Base-by-base conservation (phyloP, 2,329 filamentous ascomycete species). In the Helicocarpus griseus region DNA sequence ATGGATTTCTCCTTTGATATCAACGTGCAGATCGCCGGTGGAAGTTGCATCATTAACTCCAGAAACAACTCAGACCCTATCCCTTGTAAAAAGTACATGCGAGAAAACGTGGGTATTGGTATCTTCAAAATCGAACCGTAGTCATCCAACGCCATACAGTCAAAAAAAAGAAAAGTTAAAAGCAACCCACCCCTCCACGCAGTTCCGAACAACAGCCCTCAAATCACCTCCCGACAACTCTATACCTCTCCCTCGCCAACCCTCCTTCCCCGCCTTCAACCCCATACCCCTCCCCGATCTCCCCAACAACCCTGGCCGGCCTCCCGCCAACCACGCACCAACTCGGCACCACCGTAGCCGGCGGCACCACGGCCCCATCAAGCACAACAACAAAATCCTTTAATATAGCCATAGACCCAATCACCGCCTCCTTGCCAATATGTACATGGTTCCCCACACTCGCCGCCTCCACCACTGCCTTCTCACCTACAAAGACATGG, bases 341-440 rank as follows among this genome's bases (percentile, higher is more conserved):
- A 64, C 89, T 90, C 1, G 91, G 89, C 51, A 97, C 86, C 22
- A 97, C 88, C 83, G 94, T 95, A 54, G 89, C 86, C 0, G 86
- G 77, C 2, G 93, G 87, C 5, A 98, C 80, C 3, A 96, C 84
- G 0, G 87, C 82, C 28, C 86, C 86, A 54, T 95, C 89, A 58
- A 97, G 71, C 38, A 98, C 82, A 66, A 86, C 85, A 45, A 94
- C 89, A 63, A 89, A 94, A 67, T 97, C 93, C 69, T 95, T 96
- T 64, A 97, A 81, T 54, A 96, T 91, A 47, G 85, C 86, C 68
- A 96, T 90, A 59, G 89, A 86, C 52, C 88, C 87, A 47, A 98
- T 77, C 1, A 86, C 84, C 56, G 83, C 87, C 48, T 83, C 81
- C 51, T 78, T 77, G 21, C 89, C 90, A 55, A 98, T 87, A 65